phyloP scores from a whole-genome alignment of 768 basidiomycete genomes.

The Amanita rimosa region DNA sequence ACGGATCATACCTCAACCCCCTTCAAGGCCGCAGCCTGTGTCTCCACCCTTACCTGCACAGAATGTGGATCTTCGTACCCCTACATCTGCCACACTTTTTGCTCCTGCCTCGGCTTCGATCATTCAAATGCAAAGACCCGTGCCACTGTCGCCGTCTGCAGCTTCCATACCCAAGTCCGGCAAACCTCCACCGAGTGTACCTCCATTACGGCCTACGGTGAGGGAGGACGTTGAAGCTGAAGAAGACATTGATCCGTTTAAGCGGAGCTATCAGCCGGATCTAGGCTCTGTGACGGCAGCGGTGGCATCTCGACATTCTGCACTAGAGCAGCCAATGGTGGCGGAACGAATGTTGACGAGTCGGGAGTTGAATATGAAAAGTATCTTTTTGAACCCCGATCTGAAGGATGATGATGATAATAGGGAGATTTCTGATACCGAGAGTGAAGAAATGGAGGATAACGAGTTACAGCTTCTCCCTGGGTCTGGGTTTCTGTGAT shows the following conservation, averaged over 20 bases:
- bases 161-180: background rate
- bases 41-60: conserved; percentile 7
- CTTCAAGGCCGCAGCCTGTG: conserved; percentile 3
- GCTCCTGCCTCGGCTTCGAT: conserved; percentile 7
- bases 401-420: too few relatives aligned
- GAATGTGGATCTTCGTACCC: conserved; percentile 8
- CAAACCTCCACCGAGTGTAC: background rate
- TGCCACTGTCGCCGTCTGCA: conserved; percentile 6
- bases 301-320: conserved; percentile 3
- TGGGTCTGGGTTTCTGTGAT: conserved; percentile 24
- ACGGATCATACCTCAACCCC: conserved; percentile 8
- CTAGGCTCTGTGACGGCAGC: background rate
- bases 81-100: conserved; percentile 7
- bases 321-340: conserved; percentile 5
- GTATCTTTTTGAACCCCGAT: conserved; percentile 17
- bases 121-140: conserved; percentile 4
- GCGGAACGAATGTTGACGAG: conserved; percentile 23
- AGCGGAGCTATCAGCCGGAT: conserved; percentile 19
- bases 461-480: conserved; percentile 25
- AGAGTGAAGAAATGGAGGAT: conserved; percentile 14
- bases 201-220: conserved; percentile 7
- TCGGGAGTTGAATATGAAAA: conserved; percentile 32
- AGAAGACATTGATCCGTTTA: conserved; percentile 31
- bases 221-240: conserved; percentile 15
- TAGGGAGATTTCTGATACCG: conserved; percentile 9